A percentile compares a stretch with the other conserved stretches of the same genome.
phyloP scores from a whole-genome alignment of 352 stramenopile genomes.

The Phytophthora cryptogea region DNA sequence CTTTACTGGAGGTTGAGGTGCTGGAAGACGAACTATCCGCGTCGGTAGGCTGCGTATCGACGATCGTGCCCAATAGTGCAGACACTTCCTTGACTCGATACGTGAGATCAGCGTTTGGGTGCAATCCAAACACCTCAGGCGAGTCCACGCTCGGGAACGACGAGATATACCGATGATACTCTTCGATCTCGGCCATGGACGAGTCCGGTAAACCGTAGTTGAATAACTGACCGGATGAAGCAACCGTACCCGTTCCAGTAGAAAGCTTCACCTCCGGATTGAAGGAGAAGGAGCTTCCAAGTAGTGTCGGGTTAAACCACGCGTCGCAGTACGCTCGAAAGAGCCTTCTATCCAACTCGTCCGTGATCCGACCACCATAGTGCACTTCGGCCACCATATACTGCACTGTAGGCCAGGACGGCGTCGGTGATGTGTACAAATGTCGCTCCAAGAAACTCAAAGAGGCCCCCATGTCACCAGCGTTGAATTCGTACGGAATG shows the following conservation, averaged over 20 bases:
- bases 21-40: constrained; percentile 22
- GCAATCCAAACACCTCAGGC: constrained; percentile 80
- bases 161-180: constrained; percentile 67
- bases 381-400: constrained; percentile 87
- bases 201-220: constrained; percentile 60
- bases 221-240: constrained; percentile 36
- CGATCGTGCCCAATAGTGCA: constrained; percentile 58
- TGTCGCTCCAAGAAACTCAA: constrained; percentile 77
- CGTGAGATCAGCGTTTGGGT: constrained; percentile 80
- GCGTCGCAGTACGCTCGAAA: constrained; percentile 78
- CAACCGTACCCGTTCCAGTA: constrained; percentile 19
- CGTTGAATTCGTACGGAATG: constrained; percentile 84
- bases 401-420: constrained; percentile 76
- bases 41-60: constrained; percentile 72
- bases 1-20: constrained; percentile 16
- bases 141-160: constrained; percentile 74
- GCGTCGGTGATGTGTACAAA: constrained; percentile 55
- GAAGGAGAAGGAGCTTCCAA: constrained; percentile 71
- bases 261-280: constrained; percentile 55
- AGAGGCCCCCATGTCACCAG: constrained; percentile 63
- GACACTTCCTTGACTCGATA: constrained; percentile 82
- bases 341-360: constrained; percentile 75
- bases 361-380: constrained; percentile 82
- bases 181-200: constrained; percentile 54
- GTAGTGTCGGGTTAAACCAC: constrained; percentile 69